phyloP scores from a whole-genome alignment of 2,329 filamentous ascomycete species.

The Hymenoscyphus occultus region DNA sequence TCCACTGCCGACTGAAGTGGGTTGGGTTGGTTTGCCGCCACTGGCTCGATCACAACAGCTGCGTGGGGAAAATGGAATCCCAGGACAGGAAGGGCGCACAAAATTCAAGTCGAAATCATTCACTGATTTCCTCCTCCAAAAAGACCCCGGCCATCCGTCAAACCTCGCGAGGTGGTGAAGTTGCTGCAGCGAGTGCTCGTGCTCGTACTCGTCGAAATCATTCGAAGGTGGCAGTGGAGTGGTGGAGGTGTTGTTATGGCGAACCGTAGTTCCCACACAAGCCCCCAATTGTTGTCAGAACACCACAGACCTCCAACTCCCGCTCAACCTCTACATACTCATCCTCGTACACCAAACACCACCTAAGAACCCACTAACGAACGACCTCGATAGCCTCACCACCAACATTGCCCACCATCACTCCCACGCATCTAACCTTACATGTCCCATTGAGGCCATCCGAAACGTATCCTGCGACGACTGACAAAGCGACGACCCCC shows the following conservation, averaged over 20 bases:
- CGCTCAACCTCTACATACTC: not conserved
- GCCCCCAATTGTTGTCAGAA: no score
- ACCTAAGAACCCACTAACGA: not conserved
- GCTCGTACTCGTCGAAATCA: no score
- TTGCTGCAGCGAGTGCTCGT: no score
- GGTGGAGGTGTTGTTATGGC: no score
- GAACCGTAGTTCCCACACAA: no score
- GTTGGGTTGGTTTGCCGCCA: not conserved
- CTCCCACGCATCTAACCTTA: conserved; percentile 6
- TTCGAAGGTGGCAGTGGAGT: no score
- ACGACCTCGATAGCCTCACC: not conserved
- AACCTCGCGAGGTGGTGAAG: no score
- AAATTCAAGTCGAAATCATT: not conserved
- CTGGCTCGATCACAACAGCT: not conserved
- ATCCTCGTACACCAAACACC: not conserved
- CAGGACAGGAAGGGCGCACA: not conserved
- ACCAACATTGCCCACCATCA: conserved; percentile 3
- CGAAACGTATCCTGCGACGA: conserved; percentile 16
- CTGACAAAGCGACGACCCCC: not conserved
- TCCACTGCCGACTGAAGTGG: not conserved
- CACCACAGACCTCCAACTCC: no score
- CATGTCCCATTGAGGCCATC: conserved; percentile 9
- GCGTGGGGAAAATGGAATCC: not conserved
- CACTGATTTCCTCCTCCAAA: no score
- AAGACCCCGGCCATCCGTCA: no score